Base-by-base conservation (phyloP, 768 basidiomycete species). In the Lactifluus subvellereus region DNA sequence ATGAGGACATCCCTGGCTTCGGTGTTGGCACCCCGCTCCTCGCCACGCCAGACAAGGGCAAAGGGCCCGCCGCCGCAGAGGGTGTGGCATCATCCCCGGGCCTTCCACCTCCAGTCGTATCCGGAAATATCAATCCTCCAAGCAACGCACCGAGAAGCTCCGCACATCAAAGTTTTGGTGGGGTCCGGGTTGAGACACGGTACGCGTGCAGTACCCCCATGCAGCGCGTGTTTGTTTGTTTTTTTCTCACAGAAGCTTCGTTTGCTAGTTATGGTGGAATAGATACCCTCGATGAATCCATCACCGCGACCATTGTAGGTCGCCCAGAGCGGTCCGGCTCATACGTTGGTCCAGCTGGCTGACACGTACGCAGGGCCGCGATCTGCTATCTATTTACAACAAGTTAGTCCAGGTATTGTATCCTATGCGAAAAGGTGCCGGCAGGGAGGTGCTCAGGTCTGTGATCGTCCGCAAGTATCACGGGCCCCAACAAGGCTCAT, bases 361-460 rank as follows among this genome's bases (percentile, higher is more conserved):
- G 42, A 60, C 37, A 8, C 20, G 16, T 54, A 8, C 3, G n/a
- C 68, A 98, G 95, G 84, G 85, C 70, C 87, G 95, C 49, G 95
- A 98, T 72, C 76, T 97, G 27, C 70, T 87, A 16, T 97, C 95
- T 0, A 94, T 98, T 66, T 95, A 95, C 71, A 80, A 86, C 32
- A 98, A 98, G 74, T 80, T 98, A 2, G 79, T 96, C 1, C 96
- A 98, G 77, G 96, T 98, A 8, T 77, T 98, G 40, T 95, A 94
- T 68, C 96, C 96, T 9, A 84, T 77, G 7, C 75, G 89, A 60
- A 82, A 82, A 65, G 78, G 86, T 7, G 80, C 79, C 6, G 84
- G 84, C 11, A 85, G 91, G 53, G 94, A 94, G 76, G 90, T 94
- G 5, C 76, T 94, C 51, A 83, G 80, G 95, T 91, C 48, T 58